A percentile compares a stretch with the other conserved stretches of the same genome.
phyloP scores from a whole-genome alignment of 2,329 filamentous ascomycete species.

The Xylaria sp. region DNA sequence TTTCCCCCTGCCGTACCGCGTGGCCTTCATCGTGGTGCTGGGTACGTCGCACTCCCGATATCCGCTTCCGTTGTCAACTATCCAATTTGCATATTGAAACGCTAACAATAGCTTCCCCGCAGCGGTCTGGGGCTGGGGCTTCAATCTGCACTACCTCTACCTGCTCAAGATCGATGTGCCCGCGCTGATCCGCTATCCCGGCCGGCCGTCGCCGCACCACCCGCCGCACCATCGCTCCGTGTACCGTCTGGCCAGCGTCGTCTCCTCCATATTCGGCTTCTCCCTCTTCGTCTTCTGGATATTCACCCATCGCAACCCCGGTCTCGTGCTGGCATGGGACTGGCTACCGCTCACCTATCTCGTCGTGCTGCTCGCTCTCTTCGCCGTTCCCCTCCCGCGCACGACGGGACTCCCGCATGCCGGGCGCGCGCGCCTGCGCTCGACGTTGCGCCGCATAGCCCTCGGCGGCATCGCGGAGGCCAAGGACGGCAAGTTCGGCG shows the following conservation, averaged over 20 bases:
- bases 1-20: slow-evolving; percentile 88
- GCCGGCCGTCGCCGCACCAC: slow-evolving; percentile 75
- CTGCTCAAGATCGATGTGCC: slow-evolving; percentile 86
- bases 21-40: slow-evolving; percentile 84
- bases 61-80: background rate
- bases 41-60: slow-evolving; percentile 60
- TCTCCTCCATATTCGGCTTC: slow-evolving; percentile 74
- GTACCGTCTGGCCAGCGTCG: slow-evolving; percentile 83
- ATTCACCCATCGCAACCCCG: slow-evolving; percentile 75
- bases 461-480: slow-evolving; percentile 88
- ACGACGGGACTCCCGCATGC: slow-evolving; percentile 69
- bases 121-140: slow-evolving; percentile 96
- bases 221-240: slow-evolving; percentile 81
- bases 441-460: slow-evolving; percentile 79
- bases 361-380: slow-evolving; percentile 73
- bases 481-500: slow-evolving; percentile 91
- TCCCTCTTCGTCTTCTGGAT: slow-evolving; percentile 87
- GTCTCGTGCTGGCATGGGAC: slow-evolving; percentile 79
- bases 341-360: slow-evolving; percentile 89
- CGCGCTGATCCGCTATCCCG: slow-evolving; percentile 84
- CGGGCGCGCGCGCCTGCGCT: slow-evolving; percentile 79
- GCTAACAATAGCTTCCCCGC: slow-evolving; percentile 29
- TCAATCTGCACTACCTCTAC: slow-evolving; percentile 89
- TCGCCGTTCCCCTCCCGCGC: slow-evolving; percentile 74
- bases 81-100: background rate